phyloP scores from a whole-genome alignment of 2,329 filamentous ascomycete genomes.

The Tolypocladium inflatum region DNA sequence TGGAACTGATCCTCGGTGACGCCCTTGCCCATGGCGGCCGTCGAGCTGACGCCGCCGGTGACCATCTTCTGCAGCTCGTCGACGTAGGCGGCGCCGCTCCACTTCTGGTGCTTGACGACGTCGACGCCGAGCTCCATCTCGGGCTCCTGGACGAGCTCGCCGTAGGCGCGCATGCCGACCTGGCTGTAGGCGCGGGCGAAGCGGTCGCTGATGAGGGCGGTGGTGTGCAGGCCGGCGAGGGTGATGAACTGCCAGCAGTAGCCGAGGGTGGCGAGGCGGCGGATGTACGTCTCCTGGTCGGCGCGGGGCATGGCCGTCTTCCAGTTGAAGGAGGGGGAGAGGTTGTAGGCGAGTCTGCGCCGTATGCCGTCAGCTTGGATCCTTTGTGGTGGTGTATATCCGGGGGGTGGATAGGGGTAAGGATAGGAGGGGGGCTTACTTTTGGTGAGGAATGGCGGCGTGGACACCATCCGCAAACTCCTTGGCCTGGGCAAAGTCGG shows the following conservation, averaged over 20 bases:
- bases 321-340: conserved; percentile 99
- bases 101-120: conserved; percentile 98
- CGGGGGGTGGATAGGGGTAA: conserved; percentile 1
- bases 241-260: conserved; percentile 99
- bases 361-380: neutral
- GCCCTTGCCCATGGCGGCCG: conserved; percentile 92
- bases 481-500: conserved; percentile 82
- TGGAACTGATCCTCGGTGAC: conserved; percentile 95
- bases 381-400: conserved; percentile 5
- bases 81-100: conserved; percentile 89
- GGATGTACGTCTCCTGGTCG: conserved; percentile 97
- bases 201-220: conserved; percentile 80
- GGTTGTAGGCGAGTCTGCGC: conserved; percentile 83
- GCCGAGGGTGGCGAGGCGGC: conserved; percentile 72
- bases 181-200: conserved; percentile 77
- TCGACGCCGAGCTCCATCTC: conserved; percentile 88
- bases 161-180: conserved; percentile 91
- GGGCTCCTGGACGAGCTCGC: conserved; percentile 93
- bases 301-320: conserved; percentile 86
- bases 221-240: conserved; percentile 92
- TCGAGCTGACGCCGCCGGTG: conserved; percentile 81
- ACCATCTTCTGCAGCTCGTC: conserved; percentile 98
- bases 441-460: conserved; percentile 90
- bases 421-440: conserved; percentile 45
- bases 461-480: conserved; percentile 93